Conservation (phyloP, 805 yeast species). For the Priceomyces medius region DNA sequence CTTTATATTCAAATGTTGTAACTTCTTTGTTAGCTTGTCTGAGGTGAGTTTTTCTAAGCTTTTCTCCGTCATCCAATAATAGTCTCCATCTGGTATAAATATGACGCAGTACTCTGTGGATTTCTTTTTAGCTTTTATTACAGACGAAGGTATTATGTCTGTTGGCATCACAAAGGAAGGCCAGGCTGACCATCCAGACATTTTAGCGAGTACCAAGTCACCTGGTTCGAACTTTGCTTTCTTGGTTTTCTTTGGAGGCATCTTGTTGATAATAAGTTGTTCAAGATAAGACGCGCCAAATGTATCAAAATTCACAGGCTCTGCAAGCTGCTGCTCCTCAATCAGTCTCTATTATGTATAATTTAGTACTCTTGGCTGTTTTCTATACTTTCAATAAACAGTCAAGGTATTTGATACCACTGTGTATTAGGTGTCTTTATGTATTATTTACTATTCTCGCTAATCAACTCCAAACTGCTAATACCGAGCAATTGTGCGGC, state of each 20-base stretch:
- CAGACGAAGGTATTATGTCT: slow-evolving; percentile 34
- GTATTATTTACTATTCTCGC: too few species aligned
- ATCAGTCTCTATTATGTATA: neutral
- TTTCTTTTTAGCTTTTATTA: slow-evolving; percentile 35
- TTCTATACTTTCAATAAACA: too few species aligned
- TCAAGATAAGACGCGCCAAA: neutral
- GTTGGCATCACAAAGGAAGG: slow-evolving; percentile 49
- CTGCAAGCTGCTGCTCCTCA: neutral
- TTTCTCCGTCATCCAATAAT: slow-evolving; percentile 44
- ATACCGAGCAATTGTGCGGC: too few species aligned
- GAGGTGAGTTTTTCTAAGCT: slow-evolving; percentile 30
- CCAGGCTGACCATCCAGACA: slow-evolving; percentile 49
- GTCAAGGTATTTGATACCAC: too few species aligned
- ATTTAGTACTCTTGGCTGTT: too few species aligned
- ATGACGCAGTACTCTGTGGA: slow-evolving; percentile 40
- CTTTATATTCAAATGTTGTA: slow-evolving; percentile 27
- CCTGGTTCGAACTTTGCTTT: slow-evolving; percentile 25
- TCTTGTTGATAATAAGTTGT: slow-evolving; percentile 8
- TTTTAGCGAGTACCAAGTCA: slow-evolving; percentile 44
- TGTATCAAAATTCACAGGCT: neutral
- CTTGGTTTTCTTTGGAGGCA: slow-evolving; percentile 34
- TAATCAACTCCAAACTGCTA: too few species aligned
- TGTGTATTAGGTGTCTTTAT: too few species aligned
- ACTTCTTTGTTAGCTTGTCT: slow-evolving; percentile 27
- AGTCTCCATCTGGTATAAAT: slow-evolving; percentile 47